Percentiles rank a stretch among this genome's conserved stretches.
Conservation (phyloP, 2,329 filamentous ascomycete genomes). For the Neophaeococcomyces mojaviensis region DNA sequence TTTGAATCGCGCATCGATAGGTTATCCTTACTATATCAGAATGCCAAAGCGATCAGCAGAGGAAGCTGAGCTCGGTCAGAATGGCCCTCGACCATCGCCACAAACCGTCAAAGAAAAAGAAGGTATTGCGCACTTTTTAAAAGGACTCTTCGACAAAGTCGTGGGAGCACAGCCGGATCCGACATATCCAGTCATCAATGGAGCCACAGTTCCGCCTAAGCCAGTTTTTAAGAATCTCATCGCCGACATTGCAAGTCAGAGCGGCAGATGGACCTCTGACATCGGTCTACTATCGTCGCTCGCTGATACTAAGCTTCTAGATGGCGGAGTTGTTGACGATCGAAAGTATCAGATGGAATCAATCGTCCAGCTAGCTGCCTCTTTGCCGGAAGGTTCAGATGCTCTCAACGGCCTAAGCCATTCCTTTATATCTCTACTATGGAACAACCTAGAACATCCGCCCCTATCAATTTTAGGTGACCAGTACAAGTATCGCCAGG, state of each 20-base stretch:
- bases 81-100: slow-evolving; percentile 4
- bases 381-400: slow-evolving; percentile 23
- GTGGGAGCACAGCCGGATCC: slow-evolving; percentile 13
- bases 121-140: not conserved
- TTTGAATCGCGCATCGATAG: no score
- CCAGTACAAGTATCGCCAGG: slow-evolving; percentile 27
- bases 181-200: slow-evolving; percentile 23
- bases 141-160: slow-evolving; percentile 9
- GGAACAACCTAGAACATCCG: slow-evolving; percentile 29
- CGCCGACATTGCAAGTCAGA: slow-evolving; percentile 20
- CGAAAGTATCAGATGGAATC: slow-evolving; percentile 25
- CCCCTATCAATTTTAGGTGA: slow-evolving; percentile 29
- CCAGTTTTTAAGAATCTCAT: slow-evolving; percentile 15
- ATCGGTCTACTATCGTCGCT: slow-evolving; percentile 20
- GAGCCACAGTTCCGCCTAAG: slow-evolving; percentile 15
- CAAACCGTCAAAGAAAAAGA: not conserved
- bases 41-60: slow-evolving; percentile 6
- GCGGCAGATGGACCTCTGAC: slow-evolving; percentile 18
- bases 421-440: slow-evolving; percentile 26
- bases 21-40: not conserved
- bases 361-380: slow-evolving; percentile 21
- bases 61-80: slow-evolving; percentile 3
- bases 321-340: slow-evolving; percentile 23
- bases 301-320: slow-evolving; percentile 21
- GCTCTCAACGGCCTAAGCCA: slow-evolving; percentile 22